A percentile compares a stretch with the other conserved stretches of the same genome.
These are phyloP conservation scores for Ascoidea tarda DNA, from an alignment of 805 yeast genomes.

Conservation along the genomic window DNA sequence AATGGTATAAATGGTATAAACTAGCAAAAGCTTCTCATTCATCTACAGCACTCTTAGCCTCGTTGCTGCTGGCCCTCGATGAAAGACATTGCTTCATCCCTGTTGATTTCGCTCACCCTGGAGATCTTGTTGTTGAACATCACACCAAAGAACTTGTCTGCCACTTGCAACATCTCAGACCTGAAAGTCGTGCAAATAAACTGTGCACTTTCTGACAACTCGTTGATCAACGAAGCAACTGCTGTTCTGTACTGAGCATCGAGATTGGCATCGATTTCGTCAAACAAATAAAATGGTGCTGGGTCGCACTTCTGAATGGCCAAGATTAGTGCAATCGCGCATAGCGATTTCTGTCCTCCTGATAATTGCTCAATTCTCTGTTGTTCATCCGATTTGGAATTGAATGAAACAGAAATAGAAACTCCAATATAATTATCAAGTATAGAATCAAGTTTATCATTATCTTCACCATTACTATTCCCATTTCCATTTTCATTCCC, in stretches of 20 bases:
- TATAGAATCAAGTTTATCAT: slow-evolving; percentile 10
- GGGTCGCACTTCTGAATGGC: slow-evolving; percentile 95
- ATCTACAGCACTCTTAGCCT: too few species aligned
- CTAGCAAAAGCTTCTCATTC: too few species aligned
- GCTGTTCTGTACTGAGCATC: slow-evolving; percentile 86
- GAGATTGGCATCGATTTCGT: slow-evolving; percentile 91
- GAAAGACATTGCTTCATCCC: slow-evolving; percentile 68
- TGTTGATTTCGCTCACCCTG: slow-evolving; percentile 53
- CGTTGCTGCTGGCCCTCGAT: slow-evolving; percentile 47
- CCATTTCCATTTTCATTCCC: slow-evolving; percentile 12
- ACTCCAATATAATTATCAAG: slow-evolving; percentile 66
- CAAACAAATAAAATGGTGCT: slow-evolving; percentile 92
- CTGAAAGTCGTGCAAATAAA: slow-evolving; percentile 94
- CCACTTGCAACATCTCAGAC: slow-evolving; percentile 80
- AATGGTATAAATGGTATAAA: too few species aligned
- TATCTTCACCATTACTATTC: slow-evolving; percentile 11
- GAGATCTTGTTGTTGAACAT: slow-evolving; percentile 73
- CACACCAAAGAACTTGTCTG: slow-evolving; percentile 82
- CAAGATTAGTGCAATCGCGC: slow-evolving; percentile 86
- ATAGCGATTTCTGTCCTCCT: slow-evolving; percentile 95
- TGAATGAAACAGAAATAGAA: slow-evolving; percentile 79
- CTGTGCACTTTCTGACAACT: slow-evolving; percentile 59
- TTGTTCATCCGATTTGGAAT: slow-evolving; percentile 74
- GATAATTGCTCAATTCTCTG: slow-evolving; percentile 81
- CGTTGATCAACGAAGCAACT: slow-evolving; percentile 63